Percentiles rank a stretch among this genome's conserved stretches.
phyloP scores from a whole-genome alignment of 2,329 filamentous ascomycete genomes.

The Venturia aucupariae region DNA sequence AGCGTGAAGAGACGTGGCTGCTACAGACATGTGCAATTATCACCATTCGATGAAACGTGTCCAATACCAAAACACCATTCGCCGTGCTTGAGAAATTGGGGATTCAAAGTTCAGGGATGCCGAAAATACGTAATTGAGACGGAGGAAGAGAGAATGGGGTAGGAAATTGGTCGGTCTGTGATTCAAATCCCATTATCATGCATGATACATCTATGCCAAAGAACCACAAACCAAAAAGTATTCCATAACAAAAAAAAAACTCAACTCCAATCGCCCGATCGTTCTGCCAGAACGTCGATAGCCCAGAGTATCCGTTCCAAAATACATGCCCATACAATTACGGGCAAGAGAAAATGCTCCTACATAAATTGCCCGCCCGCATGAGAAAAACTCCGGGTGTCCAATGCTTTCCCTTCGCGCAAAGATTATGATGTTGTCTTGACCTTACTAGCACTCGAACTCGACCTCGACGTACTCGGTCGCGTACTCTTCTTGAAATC shows the following conservation, averaged over 20 bases:
- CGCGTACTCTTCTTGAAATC: constrained; percentile 14
- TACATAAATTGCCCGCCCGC: too few relatives aligned
- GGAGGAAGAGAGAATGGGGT: not conserved
- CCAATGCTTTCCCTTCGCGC: not conserved
- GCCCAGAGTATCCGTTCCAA: not conserved
- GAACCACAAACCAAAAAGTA: too few relatives aligned
- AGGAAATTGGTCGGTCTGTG: not conserved
- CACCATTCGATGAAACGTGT: not conserved
- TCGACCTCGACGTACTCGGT: not conserved
- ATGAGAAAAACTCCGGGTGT: not conserved
- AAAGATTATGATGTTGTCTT: not conserved
- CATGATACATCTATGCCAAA: too few relatives aligned
- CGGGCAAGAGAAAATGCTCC: not conserved
- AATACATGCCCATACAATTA: not conserved
- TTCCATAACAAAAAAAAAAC: too few relatives aligned
- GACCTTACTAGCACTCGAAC: not conserved
- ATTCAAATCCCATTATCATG: not conserved
- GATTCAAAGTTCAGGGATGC: not conserved
- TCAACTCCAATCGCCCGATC: not conserved
- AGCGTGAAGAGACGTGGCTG: not conserved
- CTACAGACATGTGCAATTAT: not conserved
- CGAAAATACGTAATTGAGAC: not conserved
- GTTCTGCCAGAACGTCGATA: not conserved
- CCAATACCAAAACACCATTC: not conserved
- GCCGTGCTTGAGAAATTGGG: not conserved